phyloP scores from a whole-genome alignment of 345 rosid genomes.

The Tarenaya hassleriana region DNA sequence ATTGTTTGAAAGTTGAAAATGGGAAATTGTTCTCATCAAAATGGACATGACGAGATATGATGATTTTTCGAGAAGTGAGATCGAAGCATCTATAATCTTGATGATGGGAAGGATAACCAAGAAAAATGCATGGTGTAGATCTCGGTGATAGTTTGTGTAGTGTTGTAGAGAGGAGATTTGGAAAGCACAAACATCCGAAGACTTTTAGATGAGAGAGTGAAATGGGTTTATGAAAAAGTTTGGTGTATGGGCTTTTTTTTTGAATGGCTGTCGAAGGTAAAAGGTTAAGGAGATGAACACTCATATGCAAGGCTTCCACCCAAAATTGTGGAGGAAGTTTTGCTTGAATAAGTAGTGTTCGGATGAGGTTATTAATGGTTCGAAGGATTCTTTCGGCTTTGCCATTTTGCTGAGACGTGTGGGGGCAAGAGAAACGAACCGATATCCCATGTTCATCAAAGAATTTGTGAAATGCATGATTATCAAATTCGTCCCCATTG shows the following conservation, averaged over 20 bases:
- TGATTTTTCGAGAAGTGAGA: not conserved
- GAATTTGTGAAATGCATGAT: not conserved
- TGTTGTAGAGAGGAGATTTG: no score
- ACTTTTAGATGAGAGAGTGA: not conserved
- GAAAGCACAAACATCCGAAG: no score
- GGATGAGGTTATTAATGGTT: not conserved
- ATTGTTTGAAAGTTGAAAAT: not conserved
- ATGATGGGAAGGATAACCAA: not conserved
- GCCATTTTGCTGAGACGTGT: not conserved
- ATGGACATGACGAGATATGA: not conserved
- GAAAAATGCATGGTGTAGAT: not conserved
- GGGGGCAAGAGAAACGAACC: not conserved
- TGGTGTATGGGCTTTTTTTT: not conserved
- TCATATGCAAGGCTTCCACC: no score
- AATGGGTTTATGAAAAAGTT: not conserved
- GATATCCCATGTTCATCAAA: not conserved
- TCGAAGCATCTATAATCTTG: not conserved
- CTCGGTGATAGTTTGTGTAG: not conserved
- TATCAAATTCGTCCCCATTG: not conserved
- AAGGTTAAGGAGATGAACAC: no score
- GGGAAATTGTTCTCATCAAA: not conserved
- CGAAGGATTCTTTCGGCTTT: no score
- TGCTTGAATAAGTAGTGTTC: not conserved
- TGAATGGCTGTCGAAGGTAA: rapidly evolving
- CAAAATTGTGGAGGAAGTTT: no score